Conservation (phyloP, 2,329 filamentous ascomycete genomes). For the Tolypocladium tundrense region DNA sequence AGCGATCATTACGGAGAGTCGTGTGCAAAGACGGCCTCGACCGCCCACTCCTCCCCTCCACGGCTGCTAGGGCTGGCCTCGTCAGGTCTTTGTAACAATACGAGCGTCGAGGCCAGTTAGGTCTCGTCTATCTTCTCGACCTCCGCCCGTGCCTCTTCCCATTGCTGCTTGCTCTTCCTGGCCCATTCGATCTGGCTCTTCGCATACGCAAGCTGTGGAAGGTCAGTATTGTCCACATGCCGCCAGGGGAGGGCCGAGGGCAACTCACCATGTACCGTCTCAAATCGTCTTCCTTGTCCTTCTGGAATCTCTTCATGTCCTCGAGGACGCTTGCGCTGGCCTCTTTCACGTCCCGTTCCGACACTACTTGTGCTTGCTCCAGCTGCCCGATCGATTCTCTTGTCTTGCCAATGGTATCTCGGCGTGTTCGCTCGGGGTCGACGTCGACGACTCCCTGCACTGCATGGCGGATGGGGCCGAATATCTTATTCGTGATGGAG, state of each 20-base stretch:
- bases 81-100: not conserved
- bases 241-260: not conserved
- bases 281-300: slow-evolving; percentile 90
- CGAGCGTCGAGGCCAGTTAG: slow-evolving; percentile 14
- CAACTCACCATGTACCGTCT: slow-evolving; percentile 83
- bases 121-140: slow-evolving; percentile 75
- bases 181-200: slow-evolving; percentile 93
- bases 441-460: slow-evolving; percentile 94
- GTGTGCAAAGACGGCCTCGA: not conserved
- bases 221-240: slow-evolving; percentile 10
- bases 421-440: slow-evolving; percentile 82
- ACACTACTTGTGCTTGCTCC: slow-evolving; percentile 81
- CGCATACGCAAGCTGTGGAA: slow-evolving; percentile 70
- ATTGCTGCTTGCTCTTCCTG: slow-evolving; percentile 77
- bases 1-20: not conserved
- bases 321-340: slow-evolving; percentile 80
- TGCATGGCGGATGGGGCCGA: slow-evolving; percentile 88
- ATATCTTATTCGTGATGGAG: slow-evolving; percentile 88
- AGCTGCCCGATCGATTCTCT: slow-evolving; percentile 76
- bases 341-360: slow-evolving; percentile 86
- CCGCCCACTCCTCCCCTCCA: not conserved
- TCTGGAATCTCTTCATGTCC: slow-evolving; percentile 86
- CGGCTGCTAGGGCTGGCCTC: not conserved
- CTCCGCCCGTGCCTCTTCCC: slow-evolving; percentile 82
- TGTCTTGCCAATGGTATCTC: slow-evolving; percentile 93